A percentile compares a stretch with the other conserved stretches of the same genome.
Evolutionary conservation across 306 rosid genomes (phyloP).

Genomic region (Calophaca sinica): DNA sequence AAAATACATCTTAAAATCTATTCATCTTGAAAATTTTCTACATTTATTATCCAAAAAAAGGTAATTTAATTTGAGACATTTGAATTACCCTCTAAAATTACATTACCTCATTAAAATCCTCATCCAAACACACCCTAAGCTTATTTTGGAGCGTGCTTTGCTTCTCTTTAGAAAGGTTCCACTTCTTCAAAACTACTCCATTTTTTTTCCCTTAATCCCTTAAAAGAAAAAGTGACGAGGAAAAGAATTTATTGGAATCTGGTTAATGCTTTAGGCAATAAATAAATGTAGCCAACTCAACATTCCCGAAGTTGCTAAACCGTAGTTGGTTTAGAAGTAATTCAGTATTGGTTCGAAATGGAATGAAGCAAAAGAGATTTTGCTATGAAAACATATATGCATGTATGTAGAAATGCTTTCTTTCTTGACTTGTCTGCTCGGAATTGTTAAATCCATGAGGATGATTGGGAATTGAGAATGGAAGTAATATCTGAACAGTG

Average conservation of each 20-base stretch:
- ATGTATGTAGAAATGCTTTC: not conserved
- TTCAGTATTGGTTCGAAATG: slow-evolving; percentile 34
- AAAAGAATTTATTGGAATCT: slow-evolving; percentile 69
- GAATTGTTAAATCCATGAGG: too few relatives aligned
- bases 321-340: slow-evolving; percentile 32
- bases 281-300: slow-evolving; percentile 37
- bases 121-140: too few relatives aligned
- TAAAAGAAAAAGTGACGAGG: slow-evolving; percentile 52
- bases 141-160: slow-evolving; percentile 56
- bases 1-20: too few relatives aligned
- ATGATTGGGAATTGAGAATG: too few relatives aligned
- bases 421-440: slow-evolving; percentile 39
- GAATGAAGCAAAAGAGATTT: slow-evolving; percentile 26
- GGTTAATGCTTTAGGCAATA: not conserved
- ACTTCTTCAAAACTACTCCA: slow-evolving; percentile 54
- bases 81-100: too few relatives aligned
- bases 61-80: too few relatives aligned
- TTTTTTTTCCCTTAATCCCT: slow-evolving; percentile 40
- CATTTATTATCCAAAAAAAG: too few relatives aligned
- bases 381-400: slow-evolving; percentile 10
- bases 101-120: too few relatives aligned
- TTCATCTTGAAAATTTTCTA: too few relatives aligned
- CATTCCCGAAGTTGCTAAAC: slow-evolving; percentile 39
- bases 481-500: too few relatives aligned
- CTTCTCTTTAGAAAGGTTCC: slow-evolving; percentile 63